Evolutionary conservation across 1,284 basidiomycete genomes (phyloP), one percentile per base, ranked within the genome.

Genomic region (Laetiporus sulphureus): DNA sequence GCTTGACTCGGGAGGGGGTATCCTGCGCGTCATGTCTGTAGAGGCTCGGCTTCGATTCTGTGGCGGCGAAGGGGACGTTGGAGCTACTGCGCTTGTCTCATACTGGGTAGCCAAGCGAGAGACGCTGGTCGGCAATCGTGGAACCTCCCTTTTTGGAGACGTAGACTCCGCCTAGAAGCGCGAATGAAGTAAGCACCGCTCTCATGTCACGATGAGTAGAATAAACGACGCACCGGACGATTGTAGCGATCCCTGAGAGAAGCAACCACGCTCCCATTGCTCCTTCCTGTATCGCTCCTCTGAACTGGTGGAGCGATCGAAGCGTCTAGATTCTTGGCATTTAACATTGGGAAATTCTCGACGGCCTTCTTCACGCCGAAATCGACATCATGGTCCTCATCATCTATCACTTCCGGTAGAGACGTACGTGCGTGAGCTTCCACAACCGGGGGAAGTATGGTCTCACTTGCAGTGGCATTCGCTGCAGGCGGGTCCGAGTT

Each of bases 71-170:
- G 57, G n/a, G n/a, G n/a, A n/a, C n/a, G n/a, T n/a, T n/a, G n/a
- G n/a, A n/a, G n/a, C n/a, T n/a, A n/a, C n/a, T n/a, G n/a, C n/a
- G n/a, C n/a, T 23, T 6, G 49, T 31, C 44, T 77, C 71, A 51
- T 83, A 87, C 27, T 75, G 73, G 32, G 69, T 72, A 2, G 83
- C 81, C n/a, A 87, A 62, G 46, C 77, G 71, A 5, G 71, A 71
- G 12, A 86, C 83, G 38, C 77, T 84, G 39, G 73, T 61, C 0
- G 79, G 74, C 20, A 84, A 56, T 11, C 75, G 73, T 27, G 81
- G 74, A 13, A 78, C 51, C 38, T 85, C 80, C 51, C 72, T 75
- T n/a, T 71, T 73, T 10, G 77, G 75, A 8, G 78, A 78, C 2
- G 67, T 55, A 2, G 70, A 64, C 11, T 67, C 71, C 40, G 74